Base-by-base conservation (phyloP, 1,284 basidiomycete species). In the Fomitiporia mediterranea region DNA sequence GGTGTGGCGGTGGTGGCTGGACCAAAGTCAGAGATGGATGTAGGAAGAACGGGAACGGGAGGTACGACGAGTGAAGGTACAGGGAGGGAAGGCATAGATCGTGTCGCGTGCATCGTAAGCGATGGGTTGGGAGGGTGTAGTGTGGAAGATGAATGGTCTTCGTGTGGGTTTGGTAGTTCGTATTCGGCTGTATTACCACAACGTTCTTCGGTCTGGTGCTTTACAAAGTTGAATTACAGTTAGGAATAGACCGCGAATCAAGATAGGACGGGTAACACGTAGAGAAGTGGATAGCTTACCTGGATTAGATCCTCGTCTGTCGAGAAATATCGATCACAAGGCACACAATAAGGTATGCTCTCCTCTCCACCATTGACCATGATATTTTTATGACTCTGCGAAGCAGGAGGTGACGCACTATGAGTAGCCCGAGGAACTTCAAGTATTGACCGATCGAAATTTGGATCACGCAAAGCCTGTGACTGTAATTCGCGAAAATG, bases 261-360 rank as follows among this genome's bases (percentile, higher is more conserved):
- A 40, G 8, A 23, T 11, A 21, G 28, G 3, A 19, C 9, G 2
- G 8, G 13, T 27, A 7, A 4, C 25, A 44, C 21, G 35, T 19
- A 38, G 17, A 9, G 19, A n/a, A 35, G 5, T 6, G 9, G 39
- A 27, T 44, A 25, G 6, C 51, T 39, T 42, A 52, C 51, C 39
- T 28, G 38, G 1, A n/a, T 15, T 7, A 52, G 51, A 3, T 40
- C 51, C 8, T 42, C 8, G 3, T 37, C 51, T 9, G 51, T 28
- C 9, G 27, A 40, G 28, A 52, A 52, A 35, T 52, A 52, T 21
- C 51, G 34, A 32, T 52, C 51, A 28, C 51, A 52, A 7, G 51
- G 51, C 1, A 8, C n/a, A 42, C 51, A 42, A 32, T 42, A 52
- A 23, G 40, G 28, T 4, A 52, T 5, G 11, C 35, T 27, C 37